Evolutionary conservation across 768 basidiomycete genomes (phyloP), one percentile per base, ranked within the genome.

Genomic region (Boletus barrowsii): DNA sequence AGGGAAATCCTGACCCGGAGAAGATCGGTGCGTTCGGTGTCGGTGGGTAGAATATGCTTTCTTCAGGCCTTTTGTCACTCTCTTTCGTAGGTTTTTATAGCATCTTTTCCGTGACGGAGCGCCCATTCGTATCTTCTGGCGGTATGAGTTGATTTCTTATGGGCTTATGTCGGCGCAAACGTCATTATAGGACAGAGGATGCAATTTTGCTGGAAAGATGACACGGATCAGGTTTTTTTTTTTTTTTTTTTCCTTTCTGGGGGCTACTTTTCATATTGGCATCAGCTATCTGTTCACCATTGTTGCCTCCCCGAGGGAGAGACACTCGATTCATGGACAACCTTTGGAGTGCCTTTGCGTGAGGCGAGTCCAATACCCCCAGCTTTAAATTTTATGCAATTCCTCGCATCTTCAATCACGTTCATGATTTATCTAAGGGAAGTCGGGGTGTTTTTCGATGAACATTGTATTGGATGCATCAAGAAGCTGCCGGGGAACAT

Each of bases 361-460:
- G 88, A 95, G 62, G 81, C 86, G 1, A 73, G 76, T 3, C 82
- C 90, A 0, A 84, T 95, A 40, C 90, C 90, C 0, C 76, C 82
- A 20, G 77, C 86, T 5, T 88, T 92, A 51, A 91, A 96, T 56
- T 84, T 98, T 56, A 82, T 88, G 15, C 83, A 88, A n/a, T 97
- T 98, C 69, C 78, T 98, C n/a, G 79, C 87, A 30, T 93, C 93
- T 3, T 90, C 89, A 1, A 84, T 98, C 47, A 93, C 93, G 0
- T 98, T 98, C 73, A 97, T 96, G 87, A 74, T 79, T 3, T 77
- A 84, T 55, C 77, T 98, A 5, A 73, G 74, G 14, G 78, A 86
- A 64, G 82, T 98, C 47, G 83, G 80, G 57, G 81, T 98, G 22
- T 91, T 81, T 67, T 81, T 96, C 36, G 85, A 97, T 62, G 84